phyloP scores from a whole-genome alignment of 345 rosid genomes.

The Hibiscus syriacus region DNA sequence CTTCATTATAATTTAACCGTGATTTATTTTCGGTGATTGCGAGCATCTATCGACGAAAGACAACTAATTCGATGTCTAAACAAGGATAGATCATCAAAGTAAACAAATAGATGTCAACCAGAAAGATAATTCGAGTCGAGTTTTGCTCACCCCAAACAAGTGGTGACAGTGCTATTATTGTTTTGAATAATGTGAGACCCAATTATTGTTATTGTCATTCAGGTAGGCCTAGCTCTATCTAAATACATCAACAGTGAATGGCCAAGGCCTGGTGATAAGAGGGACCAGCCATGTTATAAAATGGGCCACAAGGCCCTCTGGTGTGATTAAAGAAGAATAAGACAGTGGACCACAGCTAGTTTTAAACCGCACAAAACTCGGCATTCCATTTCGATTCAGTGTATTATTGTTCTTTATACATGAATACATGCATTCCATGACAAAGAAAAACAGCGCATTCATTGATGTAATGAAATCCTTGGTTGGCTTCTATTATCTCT shows the following conservation, averaged over 20 bases:
- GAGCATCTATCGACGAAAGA: too few species aligned
- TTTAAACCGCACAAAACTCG: not conserved
- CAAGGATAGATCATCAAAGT: too few species aligned
- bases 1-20: too few species aligned
- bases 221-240: not conserved
- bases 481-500: too few species aligned
- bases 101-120: too few species aligned
- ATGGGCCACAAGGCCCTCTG: slow-evolving; percentile 22
- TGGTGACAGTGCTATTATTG: too few species aligned
- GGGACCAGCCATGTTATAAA: slow-evolving; percentile 12
- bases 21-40: too few species aligned
- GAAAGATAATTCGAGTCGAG: too few species aligned
- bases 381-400: not conserved
- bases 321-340: not conserved
- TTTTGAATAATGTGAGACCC: not conserved
- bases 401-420: not conserved
- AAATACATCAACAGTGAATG: not conserved
- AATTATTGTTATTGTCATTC: not conserved
- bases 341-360: slow-evolving; percentile 12
- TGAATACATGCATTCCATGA: not conserved
- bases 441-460: too few species aligned
- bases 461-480: not conserved
- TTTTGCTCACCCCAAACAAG: too few species aligned
- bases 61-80: too few species aligned
- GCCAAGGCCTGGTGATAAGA: not conserved